Conservation (phyloP, 208 protist species). For the Wallacemonas sp. region DNA sequence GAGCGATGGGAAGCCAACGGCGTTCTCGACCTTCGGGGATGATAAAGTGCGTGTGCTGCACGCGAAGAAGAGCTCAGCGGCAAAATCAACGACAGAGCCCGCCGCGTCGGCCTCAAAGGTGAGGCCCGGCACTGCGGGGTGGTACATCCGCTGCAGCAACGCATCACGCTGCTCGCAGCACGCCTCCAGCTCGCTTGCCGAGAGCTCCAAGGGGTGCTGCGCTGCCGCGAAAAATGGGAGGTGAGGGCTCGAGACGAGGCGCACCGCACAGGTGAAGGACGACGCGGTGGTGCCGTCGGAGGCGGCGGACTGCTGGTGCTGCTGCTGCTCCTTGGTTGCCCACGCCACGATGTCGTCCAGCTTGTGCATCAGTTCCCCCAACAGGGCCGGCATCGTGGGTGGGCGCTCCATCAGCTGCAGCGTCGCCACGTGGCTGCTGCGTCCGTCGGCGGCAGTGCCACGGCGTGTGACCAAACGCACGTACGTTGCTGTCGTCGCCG, state of each 20-base stretch:
- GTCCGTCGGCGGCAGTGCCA: background rate
- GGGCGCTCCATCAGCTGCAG: constrained; percentile 28
- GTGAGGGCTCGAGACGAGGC: background rate
- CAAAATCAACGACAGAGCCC: constrained; percentile 54
- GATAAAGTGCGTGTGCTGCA: constrained; percentile 43
- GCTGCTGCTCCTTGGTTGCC: background rate
- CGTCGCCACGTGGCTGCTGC: background rate
- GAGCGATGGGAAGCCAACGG: constrained; percentile 45
- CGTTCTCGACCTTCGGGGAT: background rate
- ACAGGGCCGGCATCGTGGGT: constrained; percentile 3
- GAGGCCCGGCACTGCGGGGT: constrained; percentile 23
- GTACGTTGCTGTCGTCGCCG: background rate
- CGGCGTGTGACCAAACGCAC: background rate
- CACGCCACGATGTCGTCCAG: constrained; percentile 23
- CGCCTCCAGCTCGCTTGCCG: constrained; percentile 29
- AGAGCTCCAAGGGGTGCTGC: constrained; percentile 48
- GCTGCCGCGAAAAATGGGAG: constrained; percentile 44
- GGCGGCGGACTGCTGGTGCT: no score
- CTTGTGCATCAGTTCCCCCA: constrained; percentile 16
- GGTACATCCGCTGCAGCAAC: constrained; percentile 38
- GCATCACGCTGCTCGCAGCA: constrained; percentile 39
- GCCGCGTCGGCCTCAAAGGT: constrained; percentile 35
- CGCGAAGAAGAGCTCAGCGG: constrained; percentile 79
- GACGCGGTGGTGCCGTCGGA: no score
- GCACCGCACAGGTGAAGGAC: background rate